Base-by-base conservation (phyloP, 495 filamentous ascomycete genomes). In the Penicillium samsonianum region DNA sequence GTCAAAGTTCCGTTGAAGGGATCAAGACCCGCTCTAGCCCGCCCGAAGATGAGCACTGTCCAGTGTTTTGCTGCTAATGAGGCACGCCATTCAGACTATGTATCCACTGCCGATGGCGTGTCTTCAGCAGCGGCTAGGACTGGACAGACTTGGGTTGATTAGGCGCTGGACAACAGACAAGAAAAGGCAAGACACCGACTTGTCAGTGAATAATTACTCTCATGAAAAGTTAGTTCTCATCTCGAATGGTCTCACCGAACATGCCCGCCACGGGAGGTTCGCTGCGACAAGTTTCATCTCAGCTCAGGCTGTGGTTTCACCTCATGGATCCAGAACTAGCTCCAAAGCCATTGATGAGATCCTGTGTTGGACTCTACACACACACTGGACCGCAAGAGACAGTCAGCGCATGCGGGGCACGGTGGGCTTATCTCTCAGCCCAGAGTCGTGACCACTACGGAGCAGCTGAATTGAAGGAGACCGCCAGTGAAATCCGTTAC, bases 401-500 rank as follows among this genome's bases (percentile, higher is more conserved):
- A 28, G 33, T 9, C 37, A 52, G 37, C 35, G 14, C 5, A 3
- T 31, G 23, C 37, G 37, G 10, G 20, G 22, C 42, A 26, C 26
- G 9, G 37, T 17, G 50, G 25, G 7, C 33, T 23, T 30, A 14
- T 42, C 22, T 52, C 35, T 4, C 4, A 43, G 2, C 20, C 14
- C 14, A 22, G 31, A 35, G 31, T 23, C 11, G 22, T 26, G 9
- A 11, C 20, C 44, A 19, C 14, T 33, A 14, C 4, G 11, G 30
- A 12, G 30, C 1, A 28, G n/a, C n/a, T 48, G 16, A 10, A 30
- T 9, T n/a, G 1, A 35, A 31, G 23, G 7, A 52, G n/a, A 53
- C 11, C 22, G n/a, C 14, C 31, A 30, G 37, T 37, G 22, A 47
- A 37, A 31, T 35, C n/a, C 12, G 30, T 47, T 55, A 55, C 53